These are phyloP conservation scores for Ophiostoma ulmi DNA, from an alignment of 2,329 filamentous ascomycete genomes.

Conservation along the genomic window DNA sequence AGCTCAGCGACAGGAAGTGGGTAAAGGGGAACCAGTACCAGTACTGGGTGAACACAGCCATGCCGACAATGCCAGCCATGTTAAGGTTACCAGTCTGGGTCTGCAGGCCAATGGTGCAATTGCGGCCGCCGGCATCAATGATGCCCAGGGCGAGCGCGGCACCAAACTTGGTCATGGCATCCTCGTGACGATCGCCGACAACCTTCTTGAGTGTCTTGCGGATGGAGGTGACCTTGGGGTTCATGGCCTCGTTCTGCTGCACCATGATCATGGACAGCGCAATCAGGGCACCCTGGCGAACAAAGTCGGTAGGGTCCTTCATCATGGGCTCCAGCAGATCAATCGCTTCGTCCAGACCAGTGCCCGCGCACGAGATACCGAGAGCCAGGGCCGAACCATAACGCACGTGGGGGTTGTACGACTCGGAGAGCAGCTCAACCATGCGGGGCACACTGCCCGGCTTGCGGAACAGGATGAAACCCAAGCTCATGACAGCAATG, in stretches of 20 bases:
- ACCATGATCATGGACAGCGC: conserved; percentile 96
- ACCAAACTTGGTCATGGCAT: conserved; percentile 99
- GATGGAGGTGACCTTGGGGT: conserved; percentile 86
- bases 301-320: conserved; percentile 98
- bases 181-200: conserved; percentile 88
- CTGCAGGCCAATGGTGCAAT: conserved; percentile 96
- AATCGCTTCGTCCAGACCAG: conserved; percentile 90
- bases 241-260: conserved; percentile 99
- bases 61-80: conserved; percentile 96
- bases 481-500: conserved; percentile 94
- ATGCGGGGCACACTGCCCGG: conserved; percentile 94
- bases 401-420: conserved; percentile 96
- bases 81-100: conserved; percentile 98
- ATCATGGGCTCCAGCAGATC: conserved; percentile 98
- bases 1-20: conserved; percentile 92
- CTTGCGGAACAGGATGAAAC: conserved; percentile 98
- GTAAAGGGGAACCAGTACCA: conserved; percentile 99
- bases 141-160: conserved; percentile 91
- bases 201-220: conserved; percentile 94
- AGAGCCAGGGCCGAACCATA: conserved; percentile 98
- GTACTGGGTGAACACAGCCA: conserved; percentile 97
- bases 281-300: conserved; percentile 92
- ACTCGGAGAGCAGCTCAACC: conserved; percentile 96
- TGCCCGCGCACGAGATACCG: conserved; percentile 95
- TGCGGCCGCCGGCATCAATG: conserved; percentile 94